Evolutionary conservation across 1,139 yeast species (phyloP), one percentile per base, ranked within the genome.

Genomic region (Tardiomyces blankii): DNA sequence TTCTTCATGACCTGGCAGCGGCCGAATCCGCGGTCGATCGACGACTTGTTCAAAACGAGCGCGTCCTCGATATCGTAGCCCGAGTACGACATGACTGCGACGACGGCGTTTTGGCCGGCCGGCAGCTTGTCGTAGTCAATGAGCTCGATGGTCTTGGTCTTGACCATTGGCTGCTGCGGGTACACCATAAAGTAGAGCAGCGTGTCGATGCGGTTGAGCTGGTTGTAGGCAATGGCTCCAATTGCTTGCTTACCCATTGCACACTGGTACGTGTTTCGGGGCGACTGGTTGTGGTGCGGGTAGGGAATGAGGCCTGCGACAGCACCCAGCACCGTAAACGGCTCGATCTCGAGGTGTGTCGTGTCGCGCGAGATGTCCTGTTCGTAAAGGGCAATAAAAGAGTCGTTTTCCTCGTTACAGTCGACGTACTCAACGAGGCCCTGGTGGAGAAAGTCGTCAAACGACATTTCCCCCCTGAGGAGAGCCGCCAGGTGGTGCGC

Each of bases 171-270:
- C 62, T 89, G 96, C 66, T 91, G 97, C 8, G 99, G 99, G 62
- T 93, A 91, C 16, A 89, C 96, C 96, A 91, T 86, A 56, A 91
- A 73, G 63, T 91, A 91, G 53, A 93, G 71, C 58, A 91, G 69
- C 0, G 99, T 93, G 62, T 91, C 99, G 56, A 91, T 91, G 66
- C 99, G 80, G 62, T 88, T 78, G 68, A 91, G 85, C 67, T 91
- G 98, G 65, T 91, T 91, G 65, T 91, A 91, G 25, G 95, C 96
- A 67, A 93, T 93, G 8, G 97, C 97, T 54, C 99, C 99, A 66
- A 91, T 91, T 19, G 98, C 98, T 70, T 91, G 99, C 71, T 91
- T 91, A 79, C 98, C 98, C 98, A 91, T 91, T 64, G 98, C 98
- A 77, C 96, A 91, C 70, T 91, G 98, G 70, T 91, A 91, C 0